These are phyloP conservation scores for Hyaloraphidium curvatum DNA, from an alignment of 192 early-diverging fungal species.

Conservation along the genomic window DNA sequence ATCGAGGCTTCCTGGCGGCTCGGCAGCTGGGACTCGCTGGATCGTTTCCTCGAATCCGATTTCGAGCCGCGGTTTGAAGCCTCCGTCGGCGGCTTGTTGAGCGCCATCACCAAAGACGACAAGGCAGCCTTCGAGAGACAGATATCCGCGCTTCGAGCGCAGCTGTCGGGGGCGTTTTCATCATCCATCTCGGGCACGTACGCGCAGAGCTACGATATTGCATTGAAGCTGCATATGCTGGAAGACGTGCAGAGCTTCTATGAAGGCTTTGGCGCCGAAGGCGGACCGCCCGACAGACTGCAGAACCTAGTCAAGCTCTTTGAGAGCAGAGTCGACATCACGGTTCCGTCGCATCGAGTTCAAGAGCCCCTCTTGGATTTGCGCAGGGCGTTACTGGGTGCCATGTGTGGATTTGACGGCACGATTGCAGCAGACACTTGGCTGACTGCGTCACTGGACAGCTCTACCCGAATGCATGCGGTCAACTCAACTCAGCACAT, in stretches of 20 bases:
- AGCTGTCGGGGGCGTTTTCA: slow-evolving; percentile 26
- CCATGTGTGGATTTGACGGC: not conserved
- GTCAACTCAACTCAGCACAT: not conserved
- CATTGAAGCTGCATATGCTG: slow-evolving; percentile 44
- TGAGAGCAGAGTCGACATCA: slow-evolving; percentile 26
- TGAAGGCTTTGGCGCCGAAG: not conserved
- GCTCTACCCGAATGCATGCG: no score
- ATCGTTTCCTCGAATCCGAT: slow-evolving; percentile 16
- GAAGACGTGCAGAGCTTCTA: slow-evolving; percentile 31
- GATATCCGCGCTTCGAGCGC: slow-evolving; percentile 20
- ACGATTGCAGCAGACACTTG: not conserved
- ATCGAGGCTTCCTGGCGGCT: slow-evolving; percentile 47
- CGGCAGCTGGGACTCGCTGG: slow-evolving; percentile 34
- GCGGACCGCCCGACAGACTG: not conserved
- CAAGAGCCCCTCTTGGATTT: slow-evolving; percentile 41
- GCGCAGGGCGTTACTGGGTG: slow-evolving; percentile 12
- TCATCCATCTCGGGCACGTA: slow-evolving; percentile 49
- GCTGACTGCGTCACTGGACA: no score
- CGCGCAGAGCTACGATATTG: slow-evolving; percentile 27
- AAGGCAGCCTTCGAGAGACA: slow-evolving; percentile 10
- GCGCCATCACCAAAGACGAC: slow-evolving; percentile 20
- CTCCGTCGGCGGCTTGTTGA: slow-evolving; percentile 27
- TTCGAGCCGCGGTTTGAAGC: slow-evolving; percentile 30
- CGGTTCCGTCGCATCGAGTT: slow-evolving; percentile 29
- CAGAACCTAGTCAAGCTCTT: slow-evolving; percentile 13